Percentiles rank a stretch among this genome's conserved stretches.
These are phyloP conservation scores for Artemisia argyi DNA, from an alignment of 129 eudicot genomes.

Conservation along the genomic window DNA sequence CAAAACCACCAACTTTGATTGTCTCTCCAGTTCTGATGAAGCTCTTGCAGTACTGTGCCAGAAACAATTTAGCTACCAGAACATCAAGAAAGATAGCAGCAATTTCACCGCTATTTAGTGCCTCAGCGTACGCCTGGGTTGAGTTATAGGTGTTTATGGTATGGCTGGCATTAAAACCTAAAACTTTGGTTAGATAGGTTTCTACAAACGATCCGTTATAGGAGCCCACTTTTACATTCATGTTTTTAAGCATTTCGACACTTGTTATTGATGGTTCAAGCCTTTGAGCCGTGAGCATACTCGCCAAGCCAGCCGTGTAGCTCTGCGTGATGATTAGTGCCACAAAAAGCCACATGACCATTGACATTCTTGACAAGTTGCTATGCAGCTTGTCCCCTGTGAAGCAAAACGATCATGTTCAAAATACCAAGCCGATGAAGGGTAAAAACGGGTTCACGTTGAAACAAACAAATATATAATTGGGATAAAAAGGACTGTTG, in stretches of 20 bases:
- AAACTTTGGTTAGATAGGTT: slow-evolving; percentile 17
- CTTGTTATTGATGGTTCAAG: slow-evolving; percentile 36
- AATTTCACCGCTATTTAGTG: slow-evolving; percentile 32
- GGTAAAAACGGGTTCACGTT: not conserved
- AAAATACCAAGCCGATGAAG: not conserved
- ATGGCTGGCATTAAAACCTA: slow-evolving; percentile 33
- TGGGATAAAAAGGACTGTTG: not conserved
- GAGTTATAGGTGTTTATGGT: slow-evolving; percentile 25
- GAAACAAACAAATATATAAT: not conserved
- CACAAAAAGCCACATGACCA: slow-evolving; percentile 55
- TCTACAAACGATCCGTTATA: slow-evolving; percentile 33
- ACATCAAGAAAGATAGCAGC: slow-evolving; percentile 50
- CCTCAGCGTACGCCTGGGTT: slow-evolving; percentile 27
- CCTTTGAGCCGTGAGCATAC: slow-evolving; percentile 53
- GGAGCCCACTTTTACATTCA: slow-evolving; percentile 37
- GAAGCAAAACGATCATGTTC: not conserved
- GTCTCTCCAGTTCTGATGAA: slow-evolving; percentile 43
- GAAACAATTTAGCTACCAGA: slow-evolving; percentile 48
- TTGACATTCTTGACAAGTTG: slow-evolving; percentile 48
- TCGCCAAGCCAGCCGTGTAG: slow-evolving; percentile 58
- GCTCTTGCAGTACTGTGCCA: slow-evolving; percentile 53
- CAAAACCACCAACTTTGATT: slow-evolving; percentile 56
- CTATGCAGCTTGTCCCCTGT: slow-evolving; percentile 49
- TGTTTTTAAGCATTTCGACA: slow-evolving; percentile 35
- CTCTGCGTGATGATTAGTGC: slow-evolving; percentile 52